phyloP scores from a whole-genome alignment of 1,139 yeast genomes.

The Torulaspora pretoriensis region DNA sequence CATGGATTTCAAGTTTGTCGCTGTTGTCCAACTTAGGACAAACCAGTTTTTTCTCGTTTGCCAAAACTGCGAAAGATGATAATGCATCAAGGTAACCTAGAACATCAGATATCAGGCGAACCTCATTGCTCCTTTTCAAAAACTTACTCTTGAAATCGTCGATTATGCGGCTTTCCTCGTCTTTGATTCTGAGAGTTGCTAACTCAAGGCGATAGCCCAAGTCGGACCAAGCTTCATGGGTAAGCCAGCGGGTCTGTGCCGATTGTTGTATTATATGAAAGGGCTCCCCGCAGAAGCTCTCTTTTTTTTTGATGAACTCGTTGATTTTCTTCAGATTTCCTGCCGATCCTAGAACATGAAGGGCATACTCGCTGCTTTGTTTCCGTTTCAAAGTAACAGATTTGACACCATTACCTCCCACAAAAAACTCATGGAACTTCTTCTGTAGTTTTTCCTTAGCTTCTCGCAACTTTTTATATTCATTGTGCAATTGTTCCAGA shows the following conservation, averaged over 20 bases:
- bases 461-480: conserved; percentile 21
- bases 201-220: conserved; percentile 36
- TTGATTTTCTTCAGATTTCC: conserved; percentile 18
- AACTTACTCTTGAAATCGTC: conserved; percentile 31
- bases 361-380: conserved; percentile 28
- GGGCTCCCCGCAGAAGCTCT: conserved; percentile 7
- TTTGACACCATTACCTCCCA: conserved; percentile 24
- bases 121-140: conserved; percentile 28
- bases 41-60: conserved; percentile 58
- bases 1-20: conserved; percentile 43
- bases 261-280: conserved; percentile 32
- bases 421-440: conserved; percentile 22
- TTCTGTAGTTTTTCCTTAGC: conserved; percentile 23
- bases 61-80: conserved; percentile 65
- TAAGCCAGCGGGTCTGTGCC: conserved; percentile 35
- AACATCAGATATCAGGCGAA: conserved; percentile 36
- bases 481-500: conserved; percentile 22
- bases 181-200: conserved; percentile 25
- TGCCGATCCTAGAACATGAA: conserved; percentile 27
- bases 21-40: conserved; percentile 61
- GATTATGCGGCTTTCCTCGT: conserved; percentile 35
- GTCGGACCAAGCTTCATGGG: conserved; percentile 37
- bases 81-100: conserved; percentile 72
- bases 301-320: conserved; percentile 14
- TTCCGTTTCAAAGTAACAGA: conserved; percentile 25